A percentile compares a stretch with the other conserved stretches of the same genome.
Evolutionary conservation across 345 rosid species (phyloP).

Genomic region (Dipteronia sinensis): DNA sequence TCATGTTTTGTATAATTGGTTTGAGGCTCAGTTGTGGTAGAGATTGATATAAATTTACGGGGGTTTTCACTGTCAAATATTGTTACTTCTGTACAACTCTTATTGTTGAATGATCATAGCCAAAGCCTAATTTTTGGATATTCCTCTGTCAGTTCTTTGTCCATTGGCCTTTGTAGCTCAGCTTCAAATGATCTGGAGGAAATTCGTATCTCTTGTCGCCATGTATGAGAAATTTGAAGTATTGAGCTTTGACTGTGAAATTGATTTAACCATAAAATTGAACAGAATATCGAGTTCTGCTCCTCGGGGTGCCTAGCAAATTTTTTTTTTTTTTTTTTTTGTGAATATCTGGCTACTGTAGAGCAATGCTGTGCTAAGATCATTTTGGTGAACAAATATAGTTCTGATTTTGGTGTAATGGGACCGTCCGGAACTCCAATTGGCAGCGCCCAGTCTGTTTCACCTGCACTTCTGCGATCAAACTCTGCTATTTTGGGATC

Average conservation of each 20-base stretch:
- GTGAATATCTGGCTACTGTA: background rate
- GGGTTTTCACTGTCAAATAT: no score
- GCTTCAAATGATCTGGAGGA: background rate
- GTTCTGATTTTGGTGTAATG: constrained; percentile 45
- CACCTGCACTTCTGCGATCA: constrained; percentile 67
- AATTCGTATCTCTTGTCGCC: background rate
- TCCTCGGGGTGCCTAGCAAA: background rate
- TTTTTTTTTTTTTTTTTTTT: background rate
- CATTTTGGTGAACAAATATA: background rate
- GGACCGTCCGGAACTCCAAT: constrained; percentile 81
- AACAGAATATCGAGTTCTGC: background rate
- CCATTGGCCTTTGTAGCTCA: background rate
- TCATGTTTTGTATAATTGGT: background rate
- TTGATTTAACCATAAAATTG: background rate
- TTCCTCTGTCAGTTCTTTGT: background rate
- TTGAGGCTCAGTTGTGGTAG: background rate
- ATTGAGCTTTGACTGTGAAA: background rate
- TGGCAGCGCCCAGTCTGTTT: constrained; percentile 69
- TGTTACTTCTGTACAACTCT: no score
- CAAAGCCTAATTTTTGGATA: background rate
- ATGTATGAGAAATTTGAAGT: background rate
- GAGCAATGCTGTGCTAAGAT: background rate
- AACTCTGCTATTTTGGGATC: constrained; percentile 71
- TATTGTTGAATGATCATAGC: background rate
- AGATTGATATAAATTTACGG: no score